Conservation (phyloP, 495 filamentous ascomycete species). For the Annulohypoxylon maeteangense region DNA sequence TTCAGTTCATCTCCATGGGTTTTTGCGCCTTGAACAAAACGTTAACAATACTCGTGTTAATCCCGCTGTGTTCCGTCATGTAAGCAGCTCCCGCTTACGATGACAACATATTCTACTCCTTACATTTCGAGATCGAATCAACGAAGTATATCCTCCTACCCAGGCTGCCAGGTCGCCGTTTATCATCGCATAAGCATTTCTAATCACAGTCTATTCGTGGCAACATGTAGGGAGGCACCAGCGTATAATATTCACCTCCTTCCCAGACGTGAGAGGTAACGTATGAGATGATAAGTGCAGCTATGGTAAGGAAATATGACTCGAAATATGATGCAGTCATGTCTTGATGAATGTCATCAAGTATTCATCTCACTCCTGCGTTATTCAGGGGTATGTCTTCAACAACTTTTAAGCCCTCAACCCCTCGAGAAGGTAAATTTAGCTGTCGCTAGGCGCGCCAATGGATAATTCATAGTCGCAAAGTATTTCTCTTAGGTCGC, state of each 20-base stretch:
- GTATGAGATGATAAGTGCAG: not conserved
- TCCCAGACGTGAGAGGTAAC: not conserved
- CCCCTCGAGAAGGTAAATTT: not conserved
- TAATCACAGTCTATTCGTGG: not conserved
- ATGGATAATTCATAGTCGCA: not conserved
- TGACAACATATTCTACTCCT: not conserved
- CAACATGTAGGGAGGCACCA: not conserved
- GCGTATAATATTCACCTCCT: not conserved
- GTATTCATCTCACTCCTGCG: not conserved
- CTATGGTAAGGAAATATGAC: not conserved
- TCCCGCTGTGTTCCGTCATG: not conserved
- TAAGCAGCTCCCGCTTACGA: not conserved
- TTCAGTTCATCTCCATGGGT: not conserved
- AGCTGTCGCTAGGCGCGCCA: not conserved
- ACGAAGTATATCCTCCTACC: not conserved
- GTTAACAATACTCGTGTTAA: not conserved
- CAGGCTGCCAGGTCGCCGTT: not conserved
- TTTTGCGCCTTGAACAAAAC: not conserved
- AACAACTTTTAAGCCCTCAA: not conserved
- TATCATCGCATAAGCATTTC: constrained; percentile 1
- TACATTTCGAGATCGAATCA: not conserved
- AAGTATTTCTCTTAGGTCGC: not conserved
- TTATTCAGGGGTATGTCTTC: not conserved
- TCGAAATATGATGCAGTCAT: not conserved
- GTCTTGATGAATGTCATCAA: not conserved